These are phyloP conservation scores for Claviceps fusiformis DNA, from an alignment of 2,329 filamentous ascomycete species.

Conservation along the genomic window DNA sequence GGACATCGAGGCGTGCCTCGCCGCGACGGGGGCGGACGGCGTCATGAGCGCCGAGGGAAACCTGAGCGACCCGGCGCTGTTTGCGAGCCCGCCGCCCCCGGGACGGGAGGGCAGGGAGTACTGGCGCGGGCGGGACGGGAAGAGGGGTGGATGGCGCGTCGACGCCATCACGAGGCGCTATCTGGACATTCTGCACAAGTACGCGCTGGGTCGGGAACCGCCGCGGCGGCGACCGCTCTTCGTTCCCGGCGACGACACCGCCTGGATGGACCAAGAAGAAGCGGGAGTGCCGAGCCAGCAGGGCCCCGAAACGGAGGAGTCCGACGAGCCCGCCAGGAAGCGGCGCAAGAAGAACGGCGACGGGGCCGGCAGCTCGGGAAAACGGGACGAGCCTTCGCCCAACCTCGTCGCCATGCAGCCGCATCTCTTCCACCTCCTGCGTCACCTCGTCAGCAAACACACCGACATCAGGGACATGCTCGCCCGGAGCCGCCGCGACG, in stretches of 20 bases:
- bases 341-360: conserved; percentile 30
- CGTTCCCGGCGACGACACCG: conserved; percentile 42
- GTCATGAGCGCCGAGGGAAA: conserved; percentile 97
- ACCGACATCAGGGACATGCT: conserved; percentile 79
- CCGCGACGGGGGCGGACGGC: conserved; percentile 75
- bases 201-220: conserved; percentile 53
- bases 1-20: conserved; percentile 66
- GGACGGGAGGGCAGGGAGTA: conserved; percentile 65
- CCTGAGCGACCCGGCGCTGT: conserved; percentile 80
- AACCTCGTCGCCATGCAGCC: conserved; percentile 77
- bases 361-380: conserved; percentile 8
- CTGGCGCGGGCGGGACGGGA: conserved; percentile 68
- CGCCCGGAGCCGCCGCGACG: conserved; percentile 51
- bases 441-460: conserved; percentile 66
- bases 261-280: conserved; percentile 26
- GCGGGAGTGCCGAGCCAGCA: conserved; percentile 6
- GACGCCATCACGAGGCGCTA: conserved; percentile 83
- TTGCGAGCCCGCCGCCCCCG: conserved; percentile 50
- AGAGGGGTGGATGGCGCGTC: conserved; percentile 65
- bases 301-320: conserved; percentile 15
- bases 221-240: conserved; percentile 62
- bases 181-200: conserved; percentile 73
- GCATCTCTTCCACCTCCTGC: conserved; percentile 83
- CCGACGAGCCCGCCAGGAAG: conserved; percentile 38
- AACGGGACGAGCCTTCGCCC: conserved; percentile 28